Conservation (phyloP, 164 flowering plant species). For the Buxus sempervirens region DNA sequence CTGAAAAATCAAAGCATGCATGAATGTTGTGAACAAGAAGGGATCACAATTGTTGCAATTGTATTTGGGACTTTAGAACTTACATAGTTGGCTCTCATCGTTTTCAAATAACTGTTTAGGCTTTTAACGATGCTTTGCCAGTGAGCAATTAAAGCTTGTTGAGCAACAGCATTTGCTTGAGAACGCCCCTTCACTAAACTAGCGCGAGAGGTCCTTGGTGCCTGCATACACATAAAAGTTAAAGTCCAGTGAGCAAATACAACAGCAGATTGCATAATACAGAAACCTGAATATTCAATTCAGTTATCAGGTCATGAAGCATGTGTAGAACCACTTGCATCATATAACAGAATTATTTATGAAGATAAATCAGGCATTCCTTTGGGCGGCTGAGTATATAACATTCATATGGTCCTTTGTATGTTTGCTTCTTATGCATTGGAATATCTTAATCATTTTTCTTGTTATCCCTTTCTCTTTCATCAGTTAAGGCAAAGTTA, state of each 20-base stretch:
- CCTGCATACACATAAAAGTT: conserved; percentile 43
- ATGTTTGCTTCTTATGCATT: no score
- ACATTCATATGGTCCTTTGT: no score
- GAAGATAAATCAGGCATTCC: neutral
- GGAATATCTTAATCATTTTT: no score
- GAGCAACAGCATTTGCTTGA: conserved; percentile 92
- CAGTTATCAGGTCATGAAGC: neutral
- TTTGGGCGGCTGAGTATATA: neutral
- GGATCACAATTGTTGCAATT: neutral
- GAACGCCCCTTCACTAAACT: conserved; percentile 90
- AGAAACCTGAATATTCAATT: neutral
- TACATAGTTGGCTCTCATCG: conserved; percentile 81
- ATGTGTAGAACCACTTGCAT: neutral
- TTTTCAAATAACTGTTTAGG: conserved; percentile 61
- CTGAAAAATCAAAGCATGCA: conserved; percentile 34
- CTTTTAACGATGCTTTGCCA: conserved; percentile 97
- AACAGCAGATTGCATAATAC: neutral
- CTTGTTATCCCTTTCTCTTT: no score
- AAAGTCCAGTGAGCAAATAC: neutral
- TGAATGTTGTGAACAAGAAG: conserved; percentile 9
- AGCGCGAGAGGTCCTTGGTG: conserved; percentile 87
- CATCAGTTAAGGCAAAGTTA: no score
- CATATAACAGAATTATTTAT: neutral
- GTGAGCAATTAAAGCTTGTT: conserved; percentile 92
- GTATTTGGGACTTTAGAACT: conserved; percentile 24